phyloP scores from a whole-genome alignment of 306 rosid genomes.

The Betula pendula region DNA sequence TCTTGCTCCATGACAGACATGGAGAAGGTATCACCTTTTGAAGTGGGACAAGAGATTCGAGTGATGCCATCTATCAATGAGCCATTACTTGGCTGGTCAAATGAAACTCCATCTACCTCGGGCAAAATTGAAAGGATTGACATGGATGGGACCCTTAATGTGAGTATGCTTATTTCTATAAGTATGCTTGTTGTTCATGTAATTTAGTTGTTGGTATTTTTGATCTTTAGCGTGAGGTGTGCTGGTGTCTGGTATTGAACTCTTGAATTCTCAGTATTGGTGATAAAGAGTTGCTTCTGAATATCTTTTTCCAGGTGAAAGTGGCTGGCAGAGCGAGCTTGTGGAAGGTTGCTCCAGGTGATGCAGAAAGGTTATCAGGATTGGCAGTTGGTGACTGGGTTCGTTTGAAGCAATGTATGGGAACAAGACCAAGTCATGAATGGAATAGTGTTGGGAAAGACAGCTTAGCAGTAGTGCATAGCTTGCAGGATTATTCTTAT shows the following conservation, averaged over 20 bases:
- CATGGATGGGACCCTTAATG: constrained; percentile 97
- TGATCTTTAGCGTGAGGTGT: not conserved
- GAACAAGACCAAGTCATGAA: constrained; percentile 89
- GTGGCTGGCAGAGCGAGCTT: constrained; percentile 82
- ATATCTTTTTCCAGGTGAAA: constrained; percentile 47
- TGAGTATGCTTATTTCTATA: constrained; percentile 48
- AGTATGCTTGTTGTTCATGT: not conserved
- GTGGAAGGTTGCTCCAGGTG: constrained; percentile 99
- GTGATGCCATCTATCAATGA: constrained; percentile 68
- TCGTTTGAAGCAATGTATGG: constrained; percentile 91
- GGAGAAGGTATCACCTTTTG: constrained; percentile 87
- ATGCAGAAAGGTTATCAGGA: constrained; percentile 93
- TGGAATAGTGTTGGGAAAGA: constrained; percentile 89
- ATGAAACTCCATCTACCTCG: constrained; percentile 87
- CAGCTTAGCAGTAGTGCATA: constrained; percentile 85
- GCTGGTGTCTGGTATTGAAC: not conserved
- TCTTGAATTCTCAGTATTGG: not conserved
- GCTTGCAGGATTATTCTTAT: constrained; percentile 89
- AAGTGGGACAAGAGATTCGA: constrained; percentile 86
- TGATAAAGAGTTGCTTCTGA: not conserved
- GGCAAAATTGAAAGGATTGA: constrained; percentile 83
- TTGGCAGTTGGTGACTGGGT: constrained; percentile 99
- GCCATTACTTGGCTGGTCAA: constrained; percentile 96
- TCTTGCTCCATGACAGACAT: constrained; percentile 90
- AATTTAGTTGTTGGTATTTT: not conserved